phyloP scores from a whole-genome alignment of 2,329 filamentous ascomycete genomes.

The Colletotrichum sp. region DNA sequence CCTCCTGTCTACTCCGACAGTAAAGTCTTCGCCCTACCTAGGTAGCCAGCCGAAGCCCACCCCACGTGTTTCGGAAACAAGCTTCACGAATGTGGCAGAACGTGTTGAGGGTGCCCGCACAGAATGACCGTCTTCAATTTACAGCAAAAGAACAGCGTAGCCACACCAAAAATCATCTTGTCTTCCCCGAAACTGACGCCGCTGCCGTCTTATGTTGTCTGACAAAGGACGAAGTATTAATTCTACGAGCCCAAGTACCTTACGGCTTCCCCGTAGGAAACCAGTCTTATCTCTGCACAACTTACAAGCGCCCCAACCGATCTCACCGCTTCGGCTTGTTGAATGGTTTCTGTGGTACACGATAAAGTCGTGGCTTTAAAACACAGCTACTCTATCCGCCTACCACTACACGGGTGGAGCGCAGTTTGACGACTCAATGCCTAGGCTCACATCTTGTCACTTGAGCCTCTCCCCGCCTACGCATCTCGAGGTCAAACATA shows the following conservation, averaged over 20 bases:
- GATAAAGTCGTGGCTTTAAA: not conserved
- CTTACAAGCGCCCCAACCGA: not conserved
- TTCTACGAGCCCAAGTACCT: not conserved
- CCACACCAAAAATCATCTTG: not conserved
- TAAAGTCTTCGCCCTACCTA: not conserved
- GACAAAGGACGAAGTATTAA: not conserved
- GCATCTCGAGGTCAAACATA: not conserved
- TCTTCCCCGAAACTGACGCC: not conserved
- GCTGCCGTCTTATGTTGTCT: not conserved
- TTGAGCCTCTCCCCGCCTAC: not conserved
- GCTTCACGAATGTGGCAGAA: not conserved
- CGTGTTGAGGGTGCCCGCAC: not conserved
- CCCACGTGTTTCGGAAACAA: not conserved
- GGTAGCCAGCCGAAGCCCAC: not conserved
- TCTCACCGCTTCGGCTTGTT: slow-evolving; percentile 1
- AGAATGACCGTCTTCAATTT: not conserved
- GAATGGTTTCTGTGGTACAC: not conserved
- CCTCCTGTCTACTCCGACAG: not conserved
- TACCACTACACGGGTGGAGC: not conserved
- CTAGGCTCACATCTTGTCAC: not conserved
- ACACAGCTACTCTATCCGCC: not conserved
- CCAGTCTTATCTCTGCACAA: not conserved
- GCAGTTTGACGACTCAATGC: not conserved
- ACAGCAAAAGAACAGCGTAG: not conserved
- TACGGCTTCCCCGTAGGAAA: not conserved